Base-by-base conservation (phyloP, 2,329 filamentous ascomycete species). In the Phialocephala subalpina region DNA sequence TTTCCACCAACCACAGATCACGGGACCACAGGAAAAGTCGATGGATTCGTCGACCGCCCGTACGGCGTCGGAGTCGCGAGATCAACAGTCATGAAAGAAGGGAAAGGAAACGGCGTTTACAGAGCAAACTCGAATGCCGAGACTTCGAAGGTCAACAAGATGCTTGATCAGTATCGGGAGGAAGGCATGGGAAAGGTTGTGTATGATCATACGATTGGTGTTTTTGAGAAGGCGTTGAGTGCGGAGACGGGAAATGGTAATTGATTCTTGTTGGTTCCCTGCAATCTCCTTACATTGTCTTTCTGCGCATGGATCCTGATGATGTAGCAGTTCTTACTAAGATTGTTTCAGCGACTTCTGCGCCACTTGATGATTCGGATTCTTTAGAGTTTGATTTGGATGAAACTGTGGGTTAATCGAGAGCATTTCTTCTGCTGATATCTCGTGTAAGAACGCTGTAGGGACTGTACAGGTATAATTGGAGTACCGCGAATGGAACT, bases 171-270 rank as follows among this genome's bases (percentile, higher is more conserved):
- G 27, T 73, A 76, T 58, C 72, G 77, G 25, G 67, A 69, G n/a
- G 63, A 71, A n/a, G 73, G 68, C 4, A 73, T 77, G 45, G 72
- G 65, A 9, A 45, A 69, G 38, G 73, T 75, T 64, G 72, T 80
- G 20, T 78, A 73, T 74, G 69, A 76, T 52, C 77, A 80, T 68
- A 76, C 74, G 12, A 25, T 72, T 60, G 65, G 52, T 1, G 69
- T 71, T 40, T 72, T 60, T 29, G 68, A 69, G 53, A 59, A 55
- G 38, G 61, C 61, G 2, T 53, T 67, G n/a, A n/a, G 42, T 6
- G 27, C 25, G 25, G 65, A 14, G 6, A 35, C 20, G n/a, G 38
- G 57, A 36, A 22, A 49, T 62, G 42, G 52, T 58, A 58, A 61
- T 42, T 65, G 47, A 60, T 53, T 47, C 40, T 60, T 49, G 42